A percentile compares a stretch with the other conserved stretches of the same genome.
Conservation (phyloP, 352 stramenopile genomes). For the Globisporangium iwayamae region DNA sequence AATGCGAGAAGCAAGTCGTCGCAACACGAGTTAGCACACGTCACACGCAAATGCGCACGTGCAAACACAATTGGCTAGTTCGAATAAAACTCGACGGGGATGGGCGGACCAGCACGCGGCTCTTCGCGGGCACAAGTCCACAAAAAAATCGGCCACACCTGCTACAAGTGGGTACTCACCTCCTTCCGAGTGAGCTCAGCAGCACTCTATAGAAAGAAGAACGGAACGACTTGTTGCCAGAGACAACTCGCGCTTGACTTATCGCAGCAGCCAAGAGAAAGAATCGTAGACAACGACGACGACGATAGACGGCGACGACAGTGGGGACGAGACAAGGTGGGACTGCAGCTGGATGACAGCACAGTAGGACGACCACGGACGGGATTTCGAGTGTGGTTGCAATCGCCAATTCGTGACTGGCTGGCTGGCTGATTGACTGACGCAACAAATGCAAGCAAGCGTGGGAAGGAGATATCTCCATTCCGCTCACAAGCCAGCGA, state of each 20-base stretch:
- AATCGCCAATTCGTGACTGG: slow-evolving; percentile 8
- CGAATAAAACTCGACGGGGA: slow-evolving; percentile 7
- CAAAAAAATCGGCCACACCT: slow-evolving; percentile 9
- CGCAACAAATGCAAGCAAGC: no score
- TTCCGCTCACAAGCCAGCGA: background rate
- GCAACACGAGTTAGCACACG: background rate
- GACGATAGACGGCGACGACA: background rate
- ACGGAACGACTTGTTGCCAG: background rate
- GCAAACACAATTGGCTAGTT: background rate
- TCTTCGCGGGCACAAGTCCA: slow-evolving; percentile 2
- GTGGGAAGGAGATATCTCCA: background rate
- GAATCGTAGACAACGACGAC: background rate
- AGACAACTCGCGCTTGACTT: slow-evolving; percentile 6
- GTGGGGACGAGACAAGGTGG: background rate
- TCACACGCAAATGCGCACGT: background rate
- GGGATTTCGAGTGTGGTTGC: background rate
- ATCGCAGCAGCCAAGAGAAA: background rate
- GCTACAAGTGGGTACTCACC: slow-evolving; percentile 10
- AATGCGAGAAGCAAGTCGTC: background rate
- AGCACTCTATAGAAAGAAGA: background rate
- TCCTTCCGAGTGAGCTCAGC: background rate
- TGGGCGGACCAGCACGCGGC: background rate
- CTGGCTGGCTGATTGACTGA: background rate
- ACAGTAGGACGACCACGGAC: slow-evolving; percentile 6
- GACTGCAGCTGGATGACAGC: background rate